A percentile compares a stretch with the other conserved stretches of the same genome.
These are phyloP conservation scores for Aspergillus nanangensis DNA, from an alignment of 495 filamentous ascomycete genomes.

Conservation along the genomic window DNA sequence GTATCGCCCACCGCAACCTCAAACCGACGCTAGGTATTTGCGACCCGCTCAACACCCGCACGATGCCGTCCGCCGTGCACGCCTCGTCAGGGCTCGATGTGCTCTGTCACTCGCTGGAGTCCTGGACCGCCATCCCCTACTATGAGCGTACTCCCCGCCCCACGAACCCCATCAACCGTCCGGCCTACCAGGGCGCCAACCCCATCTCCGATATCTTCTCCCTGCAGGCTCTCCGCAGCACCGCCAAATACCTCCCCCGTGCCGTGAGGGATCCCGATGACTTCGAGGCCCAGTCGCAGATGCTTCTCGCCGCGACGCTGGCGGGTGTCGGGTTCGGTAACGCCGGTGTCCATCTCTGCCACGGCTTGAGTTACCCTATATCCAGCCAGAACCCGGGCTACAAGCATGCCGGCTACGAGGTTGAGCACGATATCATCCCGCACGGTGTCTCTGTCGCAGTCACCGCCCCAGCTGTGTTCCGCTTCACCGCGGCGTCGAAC, in stretches of 20 bases:
- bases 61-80: constrained; percentile 91
- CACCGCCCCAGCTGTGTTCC: constrained; percentile 89
- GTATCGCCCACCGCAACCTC: constrained; percentile 88
- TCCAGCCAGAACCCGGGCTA: constrained; percentile 90
- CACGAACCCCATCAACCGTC: constrained; percentile 81
- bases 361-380: constrained; percentile 96
- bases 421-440: constrained; percentile 75
- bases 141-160: constrained; percentile 78
- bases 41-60: constrained; percentile 89
- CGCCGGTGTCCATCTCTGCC: constrained; percentile 94
- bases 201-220: constrained; percentile 97
- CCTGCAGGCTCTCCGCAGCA: constrained; percentile 70
- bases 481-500: constrained; percentile 84
- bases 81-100: constrained; percentile 89
- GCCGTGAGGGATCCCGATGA: constrained; percentile 85
- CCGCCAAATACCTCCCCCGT: constrained; percentile 86
- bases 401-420: constrained; percentile 76
- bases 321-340: constrained; percentile 97
- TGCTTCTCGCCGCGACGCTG: constrained; percentile 90
- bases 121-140: constrained; percentile 95
- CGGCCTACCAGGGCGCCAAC: constrained; percentile 95
- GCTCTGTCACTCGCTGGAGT: constrained; percentile 88
- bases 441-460: constrained; percentile 96
- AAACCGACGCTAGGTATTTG: constrained; percentile 96
- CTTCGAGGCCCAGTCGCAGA: constrained; percentile 83